Percentiles rank a stretch among this genome's conserved stretches.
These are phyloP conservation scores for Ceratobasidium sp. DNA, from an alignment of 1,284 basidiomycete genomes.

Conservation along the genomic window DNA sequence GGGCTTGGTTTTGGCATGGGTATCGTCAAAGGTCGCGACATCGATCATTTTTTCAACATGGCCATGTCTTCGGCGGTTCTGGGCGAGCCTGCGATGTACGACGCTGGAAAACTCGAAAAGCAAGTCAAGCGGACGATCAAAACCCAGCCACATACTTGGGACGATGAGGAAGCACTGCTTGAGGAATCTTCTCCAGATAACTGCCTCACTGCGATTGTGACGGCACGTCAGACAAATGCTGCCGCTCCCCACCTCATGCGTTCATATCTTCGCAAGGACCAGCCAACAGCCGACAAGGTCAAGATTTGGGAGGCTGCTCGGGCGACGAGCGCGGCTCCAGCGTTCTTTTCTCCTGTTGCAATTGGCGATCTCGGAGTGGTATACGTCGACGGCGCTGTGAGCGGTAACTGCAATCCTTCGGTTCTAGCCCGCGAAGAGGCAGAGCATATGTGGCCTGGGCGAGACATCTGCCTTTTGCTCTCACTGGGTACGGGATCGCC, in stretches of 20 bases:
- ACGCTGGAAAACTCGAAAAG: constrained; percentile 24
- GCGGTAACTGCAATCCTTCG: constrained; percentile 29
- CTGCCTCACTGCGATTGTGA: constrained; percentile 32
- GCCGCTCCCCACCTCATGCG: constrained; percentile 23
- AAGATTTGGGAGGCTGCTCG: constrained; percentile 43
- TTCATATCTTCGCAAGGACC: constrained; percentile 25
- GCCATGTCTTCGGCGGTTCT: constrained; percentile 5
- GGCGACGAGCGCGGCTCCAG: constrained; percentile 32
- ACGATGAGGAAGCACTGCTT: constrained; percentile 20
- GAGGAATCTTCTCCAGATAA: background rate
- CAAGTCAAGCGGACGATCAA: constrained; percentile 26
- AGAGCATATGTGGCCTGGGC: constrained; percentile 19
- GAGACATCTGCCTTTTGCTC: constrained; percentile 26
- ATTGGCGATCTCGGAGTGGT: background rate
- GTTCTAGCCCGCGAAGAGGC: constrained; percentile 25
- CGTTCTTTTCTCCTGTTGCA: constrained; percentile 11
- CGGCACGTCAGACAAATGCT: constrained; percentile 18
- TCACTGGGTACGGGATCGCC: constrained; percentile 32
- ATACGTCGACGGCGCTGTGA: constrained; percentile 30
- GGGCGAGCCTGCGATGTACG: constrained; percentile 24
- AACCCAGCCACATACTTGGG: background rate
- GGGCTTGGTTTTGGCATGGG: constrained; percentile 28
- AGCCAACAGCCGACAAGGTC: constrained; percentile 6
- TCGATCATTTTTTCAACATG: constrained; percentile 9
- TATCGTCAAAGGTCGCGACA: constrained; percentile 8